Base-by-base conservation (phyloP, 352 stramenopile genomes). In the Phytophthora hibernalis region DNA sequence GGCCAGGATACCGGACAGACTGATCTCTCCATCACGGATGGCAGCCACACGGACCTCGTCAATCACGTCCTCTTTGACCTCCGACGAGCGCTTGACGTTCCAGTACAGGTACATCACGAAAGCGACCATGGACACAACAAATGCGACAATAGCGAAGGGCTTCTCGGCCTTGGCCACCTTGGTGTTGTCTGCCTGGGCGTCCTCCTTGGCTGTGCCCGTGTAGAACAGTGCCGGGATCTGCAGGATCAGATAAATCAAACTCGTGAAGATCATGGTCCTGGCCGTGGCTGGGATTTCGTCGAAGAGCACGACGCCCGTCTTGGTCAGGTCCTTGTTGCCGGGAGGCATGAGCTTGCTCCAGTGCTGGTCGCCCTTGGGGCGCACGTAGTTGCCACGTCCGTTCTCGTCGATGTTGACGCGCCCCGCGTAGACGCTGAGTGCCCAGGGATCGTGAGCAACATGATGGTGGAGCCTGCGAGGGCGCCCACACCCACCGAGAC, bases 381-480 rank as follows among this genome's bases (percentile, higher is more conserved):
- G 80, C 40, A 90, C 70, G 65, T 98, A 98, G 63, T 90, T 95
- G 57, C 88, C 91, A 45, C 85, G 77, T 15, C 90, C 94, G 28
- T 95, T 77, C 22, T 82, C 77, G 61, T 97, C 89, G 47, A 99
- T 89, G 83, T 98, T 95, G 24, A 99, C 97, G 48, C 97, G 93
- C 4, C 97, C 97, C 15, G 86, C 92, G 56, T 93, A 96, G 22
- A 99, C 73, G 55, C 89, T 96, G 21, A 99, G 78, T 24, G 85
- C 95, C 94, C 96, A 99, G 18, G 97, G 42, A 99, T 96, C n/a
- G 97, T 99, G 58, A 99, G 83, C 61, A 99, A 83, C 96, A 99
- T 99, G 72, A 99, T 99, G n/a, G 97, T 99, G 35, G 92, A 98
- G 53, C 97, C 98, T 1, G 98, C 97, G 28, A 99, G 90, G 45